Evolutionary conservation across 1,139 yeast species (phyloP), one percentile per base, ranked within the genome.

Genomic region (Yamadazyma buinensis): DNA sequence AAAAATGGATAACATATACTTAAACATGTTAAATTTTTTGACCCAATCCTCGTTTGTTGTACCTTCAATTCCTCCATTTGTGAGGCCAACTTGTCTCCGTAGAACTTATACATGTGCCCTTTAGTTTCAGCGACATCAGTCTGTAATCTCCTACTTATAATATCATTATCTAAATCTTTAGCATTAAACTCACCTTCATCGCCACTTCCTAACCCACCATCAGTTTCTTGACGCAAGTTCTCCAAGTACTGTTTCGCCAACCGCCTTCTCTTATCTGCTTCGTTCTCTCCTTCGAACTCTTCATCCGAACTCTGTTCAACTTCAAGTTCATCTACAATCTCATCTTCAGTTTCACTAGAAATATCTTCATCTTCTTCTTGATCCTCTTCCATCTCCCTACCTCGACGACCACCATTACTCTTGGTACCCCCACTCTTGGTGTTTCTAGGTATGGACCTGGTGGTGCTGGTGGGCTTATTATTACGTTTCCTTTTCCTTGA

Each of bases 201-300:
- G 20, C 73, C 76, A 30, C 57, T 63, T 19, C 59, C 54, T 11
- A 54, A 15, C 4, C 14, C 70, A 21, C 71, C 77, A 13, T 57
- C 46, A 28, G 64, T 65, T n/a, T 39, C 31, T 3, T 63, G 59
- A 52, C 83, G 79, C 49, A 92, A 62, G 52, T 85, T 85, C 30
- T 84, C 92, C 46, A 92, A 67, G 58, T 92, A 92, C 57, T 90
- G 95, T 57, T 88, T 88, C 15, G 98, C 98, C 44, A 92, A 67
- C 52, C 97, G 70, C 62, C 97, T 77, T 61, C 99, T 77, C 59
- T 87, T 90, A 52, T 92, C 98, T 1, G 96, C 95, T 15, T 90
- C 95, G 34, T 77, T 79, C 57, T 92, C 98, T 20, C 70, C 72
- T 18, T 67, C 77, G 46, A 79, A 78, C 47, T 81, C 92, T 48